These are phyloP conservation scores for Aspergillus funiculosus DNA, from an alignment of 495 filamentous ascomycete species.

Conservation along the genomic window DNA sequence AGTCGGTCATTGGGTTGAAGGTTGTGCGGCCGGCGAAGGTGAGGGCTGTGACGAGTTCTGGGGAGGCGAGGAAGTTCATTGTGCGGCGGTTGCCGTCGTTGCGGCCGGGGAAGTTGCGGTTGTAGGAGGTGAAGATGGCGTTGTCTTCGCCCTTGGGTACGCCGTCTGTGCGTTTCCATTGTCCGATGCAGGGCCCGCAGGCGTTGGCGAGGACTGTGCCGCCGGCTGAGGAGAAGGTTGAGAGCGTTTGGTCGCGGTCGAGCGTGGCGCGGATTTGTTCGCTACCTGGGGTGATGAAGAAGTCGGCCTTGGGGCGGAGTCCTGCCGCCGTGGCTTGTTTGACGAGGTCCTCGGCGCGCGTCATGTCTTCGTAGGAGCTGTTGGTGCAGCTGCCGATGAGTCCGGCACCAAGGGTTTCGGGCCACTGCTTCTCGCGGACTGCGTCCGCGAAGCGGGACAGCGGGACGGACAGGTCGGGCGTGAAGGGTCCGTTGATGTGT, in stretches of 20 bases:
- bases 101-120: slow-evolving; percentile 94
- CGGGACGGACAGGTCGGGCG: slow-evolving; percentile 96
- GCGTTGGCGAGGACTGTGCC: slow-evolving; percentile 96
- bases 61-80: slow-evolving; percentile 97
- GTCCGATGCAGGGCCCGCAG: slow-evolving; percentile 88
- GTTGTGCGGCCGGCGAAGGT: slow-evolving; percentile 85
- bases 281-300: slow-evolving; percentile 93
- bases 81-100: slow-evolving; percentile 95
- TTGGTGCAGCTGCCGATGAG: slow-evolving; percentile 96
- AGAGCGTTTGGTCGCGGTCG: slow-evolving; percentile 82
- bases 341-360: slow-evolving; percentile 88
- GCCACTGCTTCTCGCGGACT: slow-evolving; percentile 91
- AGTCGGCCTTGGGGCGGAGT: slow-evolving; percentile 86
- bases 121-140: slow-evolving; percentile 95
- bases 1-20: slow-evolving; percentile 93
- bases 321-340: slow-evolving; percentile 91
- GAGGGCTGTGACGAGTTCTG: slow-evolving; percentile 95
- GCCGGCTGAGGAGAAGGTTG: slow-evolving; percentile 82
- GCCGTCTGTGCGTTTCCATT: slow-evolving; percentile 89
- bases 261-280: slow-evolving; percentile 98
- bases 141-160: slow-evolving; percentile 79
- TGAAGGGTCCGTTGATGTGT: slow-evolving; percentile 98
- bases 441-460: slow-evolving; percentile 97
- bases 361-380: slow-evolving; percentile 99
- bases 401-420: slow-evolving; percentile 94